Evolutionary conservation across 345 rosid species (phyloP), one percentile per base, ranked within the genome.

Genomic region (Turritis glabra): DNA sequence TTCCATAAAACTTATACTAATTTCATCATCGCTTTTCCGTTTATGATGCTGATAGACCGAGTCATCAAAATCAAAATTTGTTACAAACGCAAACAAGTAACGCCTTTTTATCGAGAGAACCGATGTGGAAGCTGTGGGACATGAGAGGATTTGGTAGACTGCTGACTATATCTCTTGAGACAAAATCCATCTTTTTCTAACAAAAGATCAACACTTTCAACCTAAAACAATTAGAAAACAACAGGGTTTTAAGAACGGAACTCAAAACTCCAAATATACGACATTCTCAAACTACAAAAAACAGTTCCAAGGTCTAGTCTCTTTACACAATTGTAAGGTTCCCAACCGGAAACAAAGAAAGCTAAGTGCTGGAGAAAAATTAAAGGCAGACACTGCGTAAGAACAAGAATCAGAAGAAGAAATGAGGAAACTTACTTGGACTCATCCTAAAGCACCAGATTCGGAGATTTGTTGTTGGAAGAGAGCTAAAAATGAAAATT

Each of bases 41-140:
- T 23, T 2, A 15, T 1, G 3, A 29, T 29, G 14, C 38, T 0
- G 4, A 55, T 30, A 55, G 7, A 8, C 38, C 0, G 40, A 55
- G 38, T 55, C 61, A 9, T 55, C 51, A 19, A 65, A 33, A 0
- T 64, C 72, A 14, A 74, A 66, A 74, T 64, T 74, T 17, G 77
- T 32, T 9, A 23, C 71, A 14, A 8, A 64, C 4, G 65, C 64
- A 19, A 74, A 74, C 50, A 65, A 17, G 25, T 27, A 44, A 5
- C 58, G 58, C 72, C 78, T 65, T 33, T 27, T 65, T 27, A 47
- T 55, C 0, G 51, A 56, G 17, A 74, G 72, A 46, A 74, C 52
- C 3, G 72, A 66, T 8, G 78, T 65, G 8, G 52, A 65, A 56
- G 59, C 72, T 44, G 37, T 64, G 71, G 0, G 64, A 73, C 0